Base-by-base conservation (phyloP, 768 basidiomycete species). In the Sporobolomyces pararoseus region DNA sequence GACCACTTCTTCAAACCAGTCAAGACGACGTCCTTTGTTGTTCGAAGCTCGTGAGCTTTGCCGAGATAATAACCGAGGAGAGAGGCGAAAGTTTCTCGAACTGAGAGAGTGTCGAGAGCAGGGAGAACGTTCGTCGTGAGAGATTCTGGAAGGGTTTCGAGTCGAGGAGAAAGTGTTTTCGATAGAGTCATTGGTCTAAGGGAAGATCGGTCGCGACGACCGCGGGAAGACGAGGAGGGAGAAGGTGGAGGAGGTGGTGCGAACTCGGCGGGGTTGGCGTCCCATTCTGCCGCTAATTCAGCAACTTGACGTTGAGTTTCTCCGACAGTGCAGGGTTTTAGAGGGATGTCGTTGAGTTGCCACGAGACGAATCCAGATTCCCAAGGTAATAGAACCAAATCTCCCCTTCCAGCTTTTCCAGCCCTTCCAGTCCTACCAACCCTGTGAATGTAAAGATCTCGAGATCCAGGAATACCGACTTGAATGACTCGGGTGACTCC, bases 401-500 rank as follows among this genome's bases (percentile, higher is more conserved):
- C 81, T 3, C 87, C 86, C 46, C 81, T 82, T 0, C 82, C 82
- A 88, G 80, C 78, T 29, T 79, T 79, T 37, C 82, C 82, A 16
- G 82, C 82, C n/a, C 81, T 78, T 42, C 80, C 81, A 2, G 82
- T 82, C 29, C 81, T 78, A 0, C 82, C 81, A 25, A 83, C 75
- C 32, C 82, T 78, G 72, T 82, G 82, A 37, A 82, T 77, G 73
- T 81, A 80, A 70, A 68, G 61, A 88, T 91, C 88, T 14, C 84
- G 79, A 1, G 80, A 82, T 9, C 80, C 78, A 3, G 95, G 93
- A 10, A 89, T 82, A 59, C 95, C 93, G 59, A 99, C 82, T 78
- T 97, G 96, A 72, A 98, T 83, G 78, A 84, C 89, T 86, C 31
- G 83, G 78, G 54, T 86, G 83, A 88, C 85, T 23, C 84, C 84